Evolutionary conservation across 2,329 filamentous ascomycete species (phyloP).

Genomic region (Gaeumannomyces sp.): DNA sequence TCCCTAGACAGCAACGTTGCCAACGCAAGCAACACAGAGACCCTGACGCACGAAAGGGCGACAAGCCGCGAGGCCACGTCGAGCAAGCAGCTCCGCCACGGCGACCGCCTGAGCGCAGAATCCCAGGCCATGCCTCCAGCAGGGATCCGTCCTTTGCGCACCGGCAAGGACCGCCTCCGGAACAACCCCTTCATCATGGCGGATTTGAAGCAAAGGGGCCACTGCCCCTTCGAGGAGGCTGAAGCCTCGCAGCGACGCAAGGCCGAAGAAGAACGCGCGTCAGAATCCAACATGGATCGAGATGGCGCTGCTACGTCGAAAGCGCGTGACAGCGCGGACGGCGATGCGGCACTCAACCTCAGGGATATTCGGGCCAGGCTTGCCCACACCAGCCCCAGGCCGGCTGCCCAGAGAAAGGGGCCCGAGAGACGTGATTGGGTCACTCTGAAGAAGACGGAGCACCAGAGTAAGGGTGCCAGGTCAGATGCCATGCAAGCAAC

Average conservation of each 20-base stretch:
- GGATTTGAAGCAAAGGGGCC: conserved; percentile 14
- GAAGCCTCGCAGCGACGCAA: background rate
- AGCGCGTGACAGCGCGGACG: background rate
- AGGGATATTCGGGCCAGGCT: conserved; percentile 2
- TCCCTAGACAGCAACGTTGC: background rate
- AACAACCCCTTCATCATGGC: conserved; percentile 20
- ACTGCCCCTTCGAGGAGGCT: background rate
- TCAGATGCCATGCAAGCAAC: background rate
- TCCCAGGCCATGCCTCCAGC: background rate
- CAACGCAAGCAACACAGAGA: background rate
- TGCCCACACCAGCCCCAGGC: conserved; percentile 1
- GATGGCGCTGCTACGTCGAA: background rate
- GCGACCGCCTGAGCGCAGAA: background rate
- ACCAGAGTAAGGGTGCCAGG: background rate
- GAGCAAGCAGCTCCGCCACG: background rate
- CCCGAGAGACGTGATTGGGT: background rate
- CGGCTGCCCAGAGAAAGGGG: background rate
- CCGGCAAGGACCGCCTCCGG: conserved; percentile 10
- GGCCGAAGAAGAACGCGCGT: background rate
- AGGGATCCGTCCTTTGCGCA: background rate
- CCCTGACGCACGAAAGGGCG: background rate
- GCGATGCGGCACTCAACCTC: background rate
- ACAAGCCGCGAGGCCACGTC: conserved; percentile 1
- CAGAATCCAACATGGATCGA: conserved; percentile 2
- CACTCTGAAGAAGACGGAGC: background rate